A percentile compares a stretch with the other conserved stretches of the same genome.
Evolutionary conservation across 345 rosid species (phyloP).

Genomic region (Camelina sativa): DNA sequence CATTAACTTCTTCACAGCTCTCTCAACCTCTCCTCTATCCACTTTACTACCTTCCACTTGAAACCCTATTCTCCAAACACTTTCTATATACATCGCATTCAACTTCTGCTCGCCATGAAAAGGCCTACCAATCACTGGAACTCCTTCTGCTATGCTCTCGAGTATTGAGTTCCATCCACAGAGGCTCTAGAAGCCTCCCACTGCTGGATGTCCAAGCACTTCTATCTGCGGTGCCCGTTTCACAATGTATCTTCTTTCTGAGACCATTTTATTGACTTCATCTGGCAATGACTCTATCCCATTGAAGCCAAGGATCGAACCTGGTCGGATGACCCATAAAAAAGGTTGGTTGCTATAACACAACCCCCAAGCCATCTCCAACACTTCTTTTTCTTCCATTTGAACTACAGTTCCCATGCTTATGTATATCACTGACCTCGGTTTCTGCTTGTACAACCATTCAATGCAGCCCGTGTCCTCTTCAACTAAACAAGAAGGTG

Average conservation of each 20-base stretch:
- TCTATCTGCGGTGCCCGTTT: constrained; percentile 46
- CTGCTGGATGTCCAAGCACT: constrained; percentile 37
- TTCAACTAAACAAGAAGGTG: background rate
- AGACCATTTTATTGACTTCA: constrained; percentile 23
- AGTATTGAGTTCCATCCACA: constrained; percentile 50
- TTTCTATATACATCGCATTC: constrained; percentile 34
- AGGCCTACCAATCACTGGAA: constrained; percentile 49
- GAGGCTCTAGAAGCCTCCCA: constrained; percentile 47
- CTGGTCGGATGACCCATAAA: constrained; percentile 42
- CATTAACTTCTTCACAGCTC: constrained; percentile 18
- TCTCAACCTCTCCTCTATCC: background rate
- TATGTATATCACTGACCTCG: constrained; percentile 54
- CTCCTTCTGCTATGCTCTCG: constrained; percentile 45
- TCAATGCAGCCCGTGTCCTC: constrained; percentile 51
- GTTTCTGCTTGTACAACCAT: constrained; percentile 48
- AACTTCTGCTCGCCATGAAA: constrained; percentile 40
- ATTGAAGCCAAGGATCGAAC: background rate
- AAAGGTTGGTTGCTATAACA: constrained; percentile 43
- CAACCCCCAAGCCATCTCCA: constrained; percentile 46
- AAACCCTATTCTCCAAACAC: constrained; percentile 35
- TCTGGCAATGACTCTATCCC: constrained; percentile 26
- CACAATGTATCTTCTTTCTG: constrained; percentile 33
- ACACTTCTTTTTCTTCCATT: constrained; percentile 7
- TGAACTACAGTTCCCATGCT: constrained; percentile 56
- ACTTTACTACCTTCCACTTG: constrained; percentile 8